Conservation (phyloP, 2,329 filamentous ascomycete species). For the Microdochium paspali region DNA sequence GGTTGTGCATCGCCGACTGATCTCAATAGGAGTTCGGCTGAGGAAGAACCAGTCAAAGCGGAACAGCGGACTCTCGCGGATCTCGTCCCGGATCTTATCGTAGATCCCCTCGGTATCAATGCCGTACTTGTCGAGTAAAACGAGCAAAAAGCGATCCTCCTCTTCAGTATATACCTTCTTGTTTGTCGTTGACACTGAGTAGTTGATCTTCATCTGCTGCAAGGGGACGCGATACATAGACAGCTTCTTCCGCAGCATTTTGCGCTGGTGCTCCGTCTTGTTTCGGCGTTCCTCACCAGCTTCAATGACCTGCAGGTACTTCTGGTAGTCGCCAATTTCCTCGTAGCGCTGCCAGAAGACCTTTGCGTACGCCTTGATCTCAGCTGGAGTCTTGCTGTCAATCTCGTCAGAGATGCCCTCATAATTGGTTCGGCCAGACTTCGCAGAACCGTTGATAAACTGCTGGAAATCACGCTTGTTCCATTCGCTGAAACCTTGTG, state of each 20-base stretch:
- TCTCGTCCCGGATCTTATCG: slow-evolving; percentile 94
- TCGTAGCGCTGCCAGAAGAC: slow-evolving; percentile 95
- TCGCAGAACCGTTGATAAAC: slow-evolving; percentile 90
- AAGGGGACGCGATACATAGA: slow-evolving; percentile 92
- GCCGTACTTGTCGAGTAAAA: slow-evolving; percentile 85
- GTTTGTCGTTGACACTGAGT: slow-evolving; percentile 97
- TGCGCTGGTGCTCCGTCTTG: slow-evolving; percentile 85
- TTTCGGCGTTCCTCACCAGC: slow-evolving; percentile 84
- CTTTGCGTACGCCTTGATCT: slow-evolving; percentile 86
- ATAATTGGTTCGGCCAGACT: slow-evolving; percentile 81
- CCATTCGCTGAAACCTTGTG: slow-evolving; percentile 87
- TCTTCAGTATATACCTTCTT: slow-evolving; percentile 99
- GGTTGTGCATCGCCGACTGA: slow-evolving; percentile 86
- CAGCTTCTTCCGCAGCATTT: slow-evolving; percentile 92
- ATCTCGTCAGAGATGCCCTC: slow-evolving; percentile 80
- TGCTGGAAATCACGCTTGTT: slow-evolving; percentile 97
- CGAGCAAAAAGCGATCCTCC: slow-evolving; percentile 89
- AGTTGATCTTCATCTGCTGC: slow-evolving; percentile 97
- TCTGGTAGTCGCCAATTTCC: slow-evolving; percentile 81
- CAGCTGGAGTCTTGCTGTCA: slow-evolving; percentile 76
- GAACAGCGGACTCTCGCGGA: slow-evolving; percentile 88
- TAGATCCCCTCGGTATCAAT: slow-evolving; percentile 86
- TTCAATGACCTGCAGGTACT: slow-evolving; percentile 83
- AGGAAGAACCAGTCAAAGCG: slow-evolving; percentile 99
- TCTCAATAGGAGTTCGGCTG: slow-evolving; percentile 84